A percentile compares a stretch with the other conserved stretches of the same genome.
phyloP scores from a whole-genome alignment of 2,329 filamentous ascomycete species.

The Colletotrichum sp. region DNA sequence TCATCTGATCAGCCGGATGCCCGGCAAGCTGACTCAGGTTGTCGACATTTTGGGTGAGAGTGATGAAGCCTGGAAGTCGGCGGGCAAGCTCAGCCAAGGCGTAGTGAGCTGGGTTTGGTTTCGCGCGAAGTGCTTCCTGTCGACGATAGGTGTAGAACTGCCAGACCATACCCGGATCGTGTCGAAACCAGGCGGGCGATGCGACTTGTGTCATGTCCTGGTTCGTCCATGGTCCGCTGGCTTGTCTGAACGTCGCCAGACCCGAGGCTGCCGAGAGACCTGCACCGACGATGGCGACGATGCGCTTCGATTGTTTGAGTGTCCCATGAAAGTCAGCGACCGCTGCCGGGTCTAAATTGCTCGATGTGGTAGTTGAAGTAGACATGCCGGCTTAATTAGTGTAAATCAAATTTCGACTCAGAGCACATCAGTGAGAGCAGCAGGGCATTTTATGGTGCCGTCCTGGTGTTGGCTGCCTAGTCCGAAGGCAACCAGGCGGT shows the following conservation, averaged over 20 bases:
- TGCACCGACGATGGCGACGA: slow-evolving; percentile 34
- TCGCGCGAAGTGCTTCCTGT: slow-evolving; percentile 66
- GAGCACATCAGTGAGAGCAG: not conserved
- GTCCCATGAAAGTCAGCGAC: slow-evolving; percentile 27
- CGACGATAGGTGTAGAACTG: slow-evolving; percentile 71
- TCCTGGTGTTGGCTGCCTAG: not conserved
- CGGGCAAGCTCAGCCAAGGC: slow-evolving; percentile 67
- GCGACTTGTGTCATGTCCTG: slow-evolving; percentile 65
- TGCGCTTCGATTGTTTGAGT: slow-evolving; percentile 28
- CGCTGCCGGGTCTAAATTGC: slow-evolving; percentile 2
- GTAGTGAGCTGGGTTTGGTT: slow-evolving; percentile 68
- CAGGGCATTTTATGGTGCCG: not conserved
- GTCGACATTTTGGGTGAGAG: slow-evolving; percentile 72
- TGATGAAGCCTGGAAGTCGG: slow-evolving; percentile 58
- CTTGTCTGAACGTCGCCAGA: slow-evolving; percentile 65
- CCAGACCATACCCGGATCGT: slow-evolving; percentile 70
- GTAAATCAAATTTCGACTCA: not conserved
- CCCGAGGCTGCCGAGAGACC: slow-evolving; percentile 32
- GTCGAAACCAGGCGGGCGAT: slow-evolving; percentile 64
- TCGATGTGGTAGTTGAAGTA: not conserved
- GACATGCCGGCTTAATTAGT: not conserved
- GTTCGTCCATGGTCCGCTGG: slow-evolving; percentile 68
- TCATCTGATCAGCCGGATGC: slow-evolving; percentile 61
- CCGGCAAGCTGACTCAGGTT: slow-evolving; percentile 60
- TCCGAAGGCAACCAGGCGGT: not conserved